These are phyloP conservation scores for Arabis alpina DNA, from an alignment of 345 rosid species.

Conservation along the genomic window DNA sequence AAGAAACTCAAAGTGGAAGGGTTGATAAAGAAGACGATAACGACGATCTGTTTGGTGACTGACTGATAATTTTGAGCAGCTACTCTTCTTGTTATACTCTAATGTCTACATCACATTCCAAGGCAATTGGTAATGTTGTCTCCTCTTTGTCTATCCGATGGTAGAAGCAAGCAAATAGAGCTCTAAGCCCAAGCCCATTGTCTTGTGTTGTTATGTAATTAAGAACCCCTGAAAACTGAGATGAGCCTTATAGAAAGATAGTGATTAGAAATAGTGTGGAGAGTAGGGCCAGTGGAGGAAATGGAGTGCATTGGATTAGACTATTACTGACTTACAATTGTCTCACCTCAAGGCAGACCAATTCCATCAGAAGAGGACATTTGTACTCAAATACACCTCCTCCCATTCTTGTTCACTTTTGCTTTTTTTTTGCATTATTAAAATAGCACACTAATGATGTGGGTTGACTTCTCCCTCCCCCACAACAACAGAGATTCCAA, in stretches of 20 bases:
- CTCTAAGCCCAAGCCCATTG: conserved; percentile 39
- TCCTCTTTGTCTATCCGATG: conserved; percentile 17
- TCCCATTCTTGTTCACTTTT: conserved; percentile 31
- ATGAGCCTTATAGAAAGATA: not conserved
- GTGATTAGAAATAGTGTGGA: conserved; percentile 32
- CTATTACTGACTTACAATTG: conserved; percentile 18
- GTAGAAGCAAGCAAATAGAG: conserved; percentile 21
- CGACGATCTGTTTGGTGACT: conserved; percentile 94
- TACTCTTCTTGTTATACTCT: conserved; percentile 5
- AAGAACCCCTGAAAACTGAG: conserved; percentile 1
- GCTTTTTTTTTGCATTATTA: conserved; percentile 35
- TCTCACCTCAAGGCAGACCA: conserved; percentile 42
- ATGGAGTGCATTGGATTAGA: conserved; percentile 40
- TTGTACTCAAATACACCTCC: conserved; percentile 36
- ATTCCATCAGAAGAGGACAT: conserved; percentile 39
- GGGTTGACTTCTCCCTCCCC: conserved; percentile 40
- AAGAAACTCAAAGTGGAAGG: conserved; percentile 37
- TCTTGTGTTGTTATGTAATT: conserved; percentile 29
- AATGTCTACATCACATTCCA: conserved; percentile 18
- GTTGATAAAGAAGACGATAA: conserved; percentile 51
- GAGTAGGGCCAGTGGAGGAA: conserved; percentile 33
- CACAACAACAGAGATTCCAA: conserved; percentile 39
- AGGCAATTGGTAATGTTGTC: conserved; percentile 29
- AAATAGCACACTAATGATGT: conserved; percentile 47
- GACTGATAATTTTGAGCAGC: conserved; percentile 36